Conservation (phyloP, 2,329 filamentous ascomycete genomes). For the Phaeosphaeria sp. region DNA sequence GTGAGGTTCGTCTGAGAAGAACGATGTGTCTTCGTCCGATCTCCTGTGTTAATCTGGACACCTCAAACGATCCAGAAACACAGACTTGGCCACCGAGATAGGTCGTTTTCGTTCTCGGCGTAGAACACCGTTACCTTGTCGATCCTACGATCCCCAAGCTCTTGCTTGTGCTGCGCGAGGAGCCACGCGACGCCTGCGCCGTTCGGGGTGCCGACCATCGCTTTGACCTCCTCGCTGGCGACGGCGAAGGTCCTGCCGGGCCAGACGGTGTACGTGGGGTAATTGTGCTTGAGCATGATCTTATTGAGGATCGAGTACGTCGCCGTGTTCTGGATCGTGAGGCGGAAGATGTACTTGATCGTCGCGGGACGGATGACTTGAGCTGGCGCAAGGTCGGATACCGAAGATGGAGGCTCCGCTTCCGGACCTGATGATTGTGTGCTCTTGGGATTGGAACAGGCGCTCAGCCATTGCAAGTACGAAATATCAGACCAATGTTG, state of each 20-base stretch:
- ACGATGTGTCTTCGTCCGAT: too few relatives aligned
- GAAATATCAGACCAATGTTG: slow-evolving; percentile 20
- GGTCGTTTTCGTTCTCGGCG: neutral
- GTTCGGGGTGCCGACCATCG: slow-evolving; percentile 16
- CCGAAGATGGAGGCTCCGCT: too few relatives aligned
- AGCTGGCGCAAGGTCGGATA: too few relatives aligned
- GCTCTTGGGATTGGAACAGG: neutral
- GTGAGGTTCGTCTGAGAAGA: neutral
- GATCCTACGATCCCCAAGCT: slow-evolving; percentile 2
- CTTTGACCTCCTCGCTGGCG: slow-evolving; percentile 15
- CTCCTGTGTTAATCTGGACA: neutral
- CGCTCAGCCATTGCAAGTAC: slow-evolving; percentile 10
- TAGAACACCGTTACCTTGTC: slow-evolving; percentile 12
- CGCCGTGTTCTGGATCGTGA: slow-evolving; percentile 3
- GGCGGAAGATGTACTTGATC: slow-evolving; percentile 9
- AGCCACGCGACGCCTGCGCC: slow-evolving; percentile 7
- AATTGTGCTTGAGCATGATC: neutral
- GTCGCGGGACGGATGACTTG: neutral
- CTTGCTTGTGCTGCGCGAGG: slow-evolving; percentile 8
- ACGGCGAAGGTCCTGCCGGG: slow-evolving; percentile 6
- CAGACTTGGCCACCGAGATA: slow-evolving; percentile 7
- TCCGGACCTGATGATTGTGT: too few relatives aligned
- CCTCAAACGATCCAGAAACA: slow-evolving; percentile 4
- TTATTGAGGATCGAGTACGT: slow-evolving; percentile 1
- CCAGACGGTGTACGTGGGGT: neutral